These are phyloP conservation scores for Apophysomyces elegans DNA, from an alignment of 371 early-diverging fungal species.

Conservation along the genomic window DNA sequence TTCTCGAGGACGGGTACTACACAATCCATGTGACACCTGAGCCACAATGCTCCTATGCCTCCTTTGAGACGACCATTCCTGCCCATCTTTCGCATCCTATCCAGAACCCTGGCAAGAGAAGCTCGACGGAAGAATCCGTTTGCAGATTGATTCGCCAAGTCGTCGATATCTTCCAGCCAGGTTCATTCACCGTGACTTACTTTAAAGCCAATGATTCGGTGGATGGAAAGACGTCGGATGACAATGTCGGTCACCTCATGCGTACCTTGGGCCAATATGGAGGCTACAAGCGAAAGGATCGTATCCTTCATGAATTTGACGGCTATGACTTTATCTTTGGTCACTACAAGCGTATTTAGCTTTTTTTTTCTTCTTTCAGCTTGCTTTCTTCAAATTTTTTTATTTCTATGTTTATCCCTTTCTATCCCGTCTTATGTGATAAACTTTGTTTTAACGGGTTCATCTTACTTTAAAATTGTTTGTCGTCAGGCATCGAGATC, in stretches of 20 bases:
- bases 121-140: conserved; percentile 38
- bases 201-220: conserved; percentile 63
- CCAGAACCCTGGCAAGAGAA: conserved; percentile 29
- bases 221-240: conserved; percentile 25
- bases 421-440: too few relatives aligned
- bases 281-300: conserved; percentile 68
- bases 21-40: conserved; percentile 99
- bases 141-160: conserved; percentile 75
- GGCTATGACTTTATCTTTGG: conserved; percentile 77
- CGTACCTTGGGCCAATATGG: conserved; percentile 46
- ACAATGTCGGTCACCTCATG: conserved; percentile 39
- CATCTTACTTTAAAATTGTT: too few relatives aligned
- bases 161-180: conserved; percentile 80
- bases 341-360: conserved; percentile 46
- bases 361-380: background rate
- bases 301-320: conserved; percentile 80
- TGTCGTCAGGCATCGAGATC: too few relatives aligned
- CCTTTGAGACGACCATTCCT: conserved; percentile 92
- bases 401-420: too few relatives aligned
- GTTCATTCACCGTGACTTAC: conserved; percentile 81
- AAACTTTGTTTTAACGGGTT: too few relatives aligned
- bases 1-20: conserved; percentile 83
- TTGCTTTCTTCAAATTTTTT: too few relatives aligned
- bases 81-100: conserved; percentile 41
- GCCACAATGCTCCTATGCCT: conserved; percentile 93